Percentiles rank a stretch among this genome's conserved stretches.
Evolutionary conservation across 495 filamentous ascomycete species (phyloP).

Genomic region (Amniculicola lignicola): DNA sequence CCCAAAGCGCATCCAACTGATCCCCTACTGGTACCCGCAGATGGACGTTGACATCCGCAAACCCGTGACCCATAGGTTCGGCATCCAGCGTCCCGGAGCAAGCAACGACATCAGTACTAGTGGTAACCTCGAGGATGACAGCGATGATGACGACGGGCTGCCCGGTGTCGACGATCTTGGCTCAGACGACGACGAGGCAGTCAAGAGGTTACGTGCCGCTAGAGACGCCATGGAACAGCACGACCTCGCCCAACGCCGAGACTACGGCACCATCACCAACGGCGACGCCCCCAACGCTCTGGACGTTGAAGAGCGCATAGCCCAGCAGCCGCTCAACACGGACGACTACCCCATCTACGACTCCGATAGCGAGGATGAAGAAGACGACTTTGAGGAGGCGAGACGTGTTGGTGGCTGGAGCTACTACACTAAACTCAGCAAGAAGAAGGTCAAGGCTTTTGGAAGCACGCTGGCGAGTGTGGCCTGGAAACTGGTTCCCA

Average conservation of each 20-base stretch:
- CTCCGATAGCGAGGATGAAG: slow-evolving; percentile 71
- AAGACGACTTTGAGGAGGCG: slow-evolving; percentile 71
- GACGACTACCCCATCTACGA: slow-evolving; percentile 87
- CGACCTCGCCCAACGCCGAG: slow-evolving; percentile 47
- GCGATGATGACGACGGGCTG: slow-evolving; percentile 52
- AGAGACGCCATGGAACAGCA: slow-evolving; percentile 49
- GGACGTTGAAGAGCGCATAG: slow-evolving; percentile 74
- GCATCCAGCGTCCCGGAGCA: slow-evolving; percentile 74
- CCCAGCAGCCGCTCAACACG: slow-evolving; percentile 52
- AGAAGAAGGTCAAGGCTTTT: slow-evolving; percentile 9
- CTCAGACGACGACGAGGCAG: slow-evolving; percentile 36
- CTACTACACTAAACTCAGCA: slow-evolving; percentile 12
- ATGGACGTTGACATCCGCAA: slow-evolving; percentile 99
- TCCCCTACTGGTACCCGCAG: slow-evolving; percentile 97
- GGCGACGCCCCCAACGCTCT: slow-evolving; percentile 53
- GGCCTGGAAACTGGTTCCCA: slow-evolving; percentile 55
- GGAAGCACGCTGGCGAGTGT: slow-evolving; percentile 43
- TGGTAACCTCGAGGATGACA: slow-evolving; percentile 53
- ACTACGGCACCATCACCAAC: slow-evolving; percentile 42
- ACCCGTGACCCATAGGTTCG: slow-evolving; percentile 77
- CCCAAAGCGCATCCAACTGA: slow-evolving; percentile 79
- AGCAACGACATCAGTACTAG: slow-evolving; percentile 73
- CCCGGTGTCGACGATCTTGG: slow-evolving; percentile 59
- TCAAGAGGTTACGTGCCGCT: slow-evolving; percentile 47
- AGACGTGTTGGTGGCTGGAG: slow-evolving; percentile 63